A percentile compares a stretch with the other conserved stretches of the same genome.
Evolutionary conservation across 495 filamentous ascomycete species (phyloP).

Genomic region (Penicillium chermesinum): DNA sequence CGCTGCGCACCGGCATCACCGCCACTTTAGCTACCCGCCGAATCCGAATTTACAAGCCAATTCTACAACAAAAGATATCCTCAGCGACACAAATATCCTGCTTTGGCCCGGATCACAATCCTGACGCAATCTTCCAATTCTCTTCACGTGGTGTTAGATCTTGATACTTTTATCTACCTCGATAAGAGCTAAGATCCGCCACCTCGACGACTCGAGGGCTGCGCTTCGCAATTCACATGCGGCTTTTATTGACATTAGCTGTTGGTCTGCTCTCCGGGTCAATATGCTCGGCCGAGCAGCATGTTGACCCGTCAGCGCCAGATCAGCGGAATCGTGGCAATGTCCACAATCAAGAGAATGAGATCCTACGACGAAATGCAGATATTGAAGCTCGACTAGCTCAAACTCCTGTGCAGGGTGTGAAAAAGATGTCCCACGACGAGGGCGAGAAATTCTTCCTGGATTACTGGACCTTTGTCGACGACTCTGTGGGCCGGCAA

Average conservation of each 20-base stretch:
- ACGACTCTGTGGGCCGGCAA: slow-evolving; percentile 12
- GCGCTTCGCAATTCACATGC: too few species aligned
- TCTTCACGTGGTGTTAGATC: too few species aligned
- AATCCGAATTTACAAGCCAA: too few species aligned
- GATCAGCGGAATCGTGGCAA: not conserved
- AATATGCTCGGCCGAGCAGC: not conserved
- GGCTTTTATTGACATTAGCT: not conserved
- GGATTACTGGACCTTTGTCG: slow-evolving; percentile 53
- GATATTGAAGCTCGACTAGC: slow-evolving; percentile 16
- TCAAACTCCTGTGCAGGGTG: slow-evolving; percentile 24
- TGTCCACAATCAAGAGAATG: not conserved
- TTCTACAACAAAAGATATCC: too few species aligned
- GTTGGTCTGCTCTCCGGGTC: not conserved
- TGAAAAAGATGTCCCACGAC: slow-evolving; percentile 76
- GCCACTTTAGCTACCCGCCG: too few species aligned
- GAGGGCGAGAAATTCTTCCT: slow-evolving; percentile 80
- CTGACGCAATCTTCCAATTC: too few species aligned
- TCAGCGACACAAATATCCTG: too few species aligned
- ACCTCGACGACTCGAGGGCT: too few species aligned
- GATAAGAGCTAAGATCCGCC: too few species aligned
- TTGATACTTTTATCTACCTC: too few species aligned
- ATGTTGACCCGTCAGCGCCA: not conserved
- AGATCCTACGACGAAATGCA: slow-evolving; percentile 22
- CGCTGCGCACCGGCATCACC: too few species aligned
- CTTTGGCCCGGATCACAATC: too few species aligned